These are phyloP conservation scores for Saccharomycopsis sp. DNA, from an alignment of 805 yeast species.

Conservation along the genomic window DNA sequence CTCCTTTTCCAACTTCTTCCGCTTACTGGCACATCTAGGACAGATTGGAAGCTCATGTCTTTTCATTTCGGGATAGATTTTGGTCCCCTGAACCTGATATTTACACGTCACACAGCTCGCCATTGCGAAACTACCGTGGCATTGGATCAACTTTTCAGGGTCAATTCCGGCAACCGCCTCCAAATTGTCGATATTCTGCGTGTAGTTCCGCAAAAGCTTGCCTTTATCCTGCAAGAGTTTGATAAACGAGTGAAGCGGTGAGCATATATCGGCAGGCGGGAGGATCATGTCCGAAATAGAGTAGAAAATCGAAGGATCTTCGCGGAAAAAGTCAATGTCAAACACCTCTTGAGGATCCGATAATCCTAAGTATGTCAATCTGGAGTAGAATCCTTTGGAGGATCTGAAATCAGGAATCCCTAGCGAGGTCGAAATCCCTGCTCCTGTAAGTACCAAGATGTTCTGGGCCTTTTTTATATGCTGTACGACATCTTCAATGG, in stretches of 20 bases:
- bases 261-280: conserved; percentile 60
- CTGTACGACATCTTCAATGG: conserved; percentile 51
- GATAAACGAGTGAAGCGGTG: conserved; percentile 81
- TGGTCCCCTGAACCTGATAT: conserved; percentile 57
- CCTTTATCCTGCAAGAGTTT: conserved; percentile 66
- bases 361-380: conserved; percentile 59
- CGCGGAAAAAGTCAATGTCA: conserved; percentile 60
- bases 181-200: conserved; percentile 85
- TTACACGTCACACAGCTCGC: conserved; percentile 81
- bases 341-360: conserved; percentile 90
- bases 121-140: conserved; percentile 88
- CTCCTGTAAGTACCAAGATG: conserved; percentile 78
- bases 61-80: conserved; percentile 54
- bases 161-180: conserved; percentile 75
- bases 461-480: conserved; percentile 50
- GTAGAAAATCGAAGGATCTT: conserved; percentile 75
- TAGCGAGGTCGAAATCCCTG: conserved; percentile 83
- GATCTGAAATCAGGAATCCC: conserved; percentile 94
- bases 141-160: conserved; percentile 66
- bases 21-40: conserved; percentile 50
- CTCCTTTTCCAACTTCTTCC: conserved; percentile 30
- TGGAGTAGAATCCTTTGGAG: conserved; percentile 75
- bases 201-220: conserved; percentile 74
- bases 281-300: conserved; percentile 80
- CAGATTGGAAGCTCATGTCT: conserved; percentile 62